phyloP scores from a whole-genome alignment of 2,329 filamentous ascomycete genomes.

The Periconia macrospinosa region DNA sequence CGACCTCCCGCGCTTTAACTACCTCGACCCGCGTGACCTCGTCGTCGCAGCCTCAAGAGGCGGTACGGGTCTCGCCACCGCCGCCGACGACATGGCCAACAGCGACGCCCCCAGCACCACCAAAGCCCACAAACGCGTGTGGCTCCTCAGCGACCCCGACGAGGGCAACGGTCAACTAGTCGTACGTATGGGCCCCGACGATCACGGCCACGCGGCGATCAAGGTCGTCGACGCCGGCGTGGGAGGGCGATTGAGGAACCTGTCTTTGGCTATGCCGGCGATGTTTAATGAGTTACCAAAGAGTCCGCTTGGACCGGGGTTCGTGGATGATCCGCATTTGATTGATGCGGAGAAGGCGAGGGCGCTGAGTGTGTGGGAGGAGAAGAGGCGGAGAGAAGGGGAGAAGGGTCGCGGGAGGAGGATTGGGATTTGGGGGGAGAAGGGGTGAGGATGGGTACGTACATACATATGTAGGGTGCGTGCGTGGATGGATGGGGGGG shows the following conservation, averaged over 20 bases:
- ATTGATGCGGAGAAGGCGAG: conserved; percentile 3
- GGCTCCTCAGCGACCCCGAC: conserved; percentile 27
- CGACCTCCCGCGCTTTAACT: conserved; percentile 27
- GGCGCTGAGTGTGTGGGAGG: conserved; percentile 4
- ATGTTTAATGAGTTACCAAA: neutral
- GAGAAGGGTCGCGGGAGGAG: neutral
- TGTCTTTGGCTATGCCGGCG: neutral
- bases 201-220: conserved; percentile 22
- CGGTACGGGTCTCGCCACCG: conserved; percentile 18
- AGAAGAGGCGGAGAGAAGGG: neutral
- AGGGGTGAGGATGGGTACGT: neutral
- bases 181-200: conserved; percentile 21
- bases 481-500: no score
- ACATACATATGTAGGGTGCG: no score
- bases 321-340: neutral
- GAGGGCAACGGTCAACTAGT: conserved; percentile 25
- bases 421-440: neutral
- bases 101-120: conserved; percentile 12
- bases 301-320: conserved; percentile 1
- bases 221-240: conserved; percentile 10
- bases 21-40: conserved; percentile 32
- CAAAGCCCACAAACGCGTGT: conserved; percentile 19
- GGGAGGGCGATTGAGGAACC: conserved; percentile 1
- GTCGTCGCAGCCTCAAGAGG: conserved; percentile 29
- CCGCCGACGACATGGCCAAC: conserved; percentile 19